These are phyloP conservation scores for Hyaloscypha variabilis DNA, from an alignment of 495 filamentous ascomycete genomes.

Conservation along the genomic window DNA sequence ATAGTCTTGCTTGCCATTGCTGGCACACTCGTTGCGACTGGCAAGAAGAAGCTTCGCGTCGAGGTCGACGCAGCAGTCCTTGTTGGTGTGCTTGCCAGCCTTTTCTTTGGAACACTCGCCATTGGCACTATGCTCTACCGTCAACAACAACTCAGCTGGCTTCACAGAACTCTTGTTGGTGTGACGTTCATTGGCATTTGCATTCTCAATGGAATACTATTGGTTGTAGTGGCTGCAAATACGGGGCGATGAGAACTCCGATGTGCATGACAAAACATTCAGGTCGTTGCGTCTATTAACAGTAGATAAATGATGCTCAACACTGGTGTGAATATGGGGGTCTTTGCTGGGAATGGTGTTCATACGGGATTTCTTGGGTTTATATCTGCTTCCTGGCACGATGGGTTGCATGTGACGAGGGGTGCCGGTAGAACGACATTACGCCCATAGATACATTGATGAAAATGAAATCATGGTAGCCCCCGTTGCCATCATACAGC, in stretches of 20 bases:
- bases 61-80: constrained; percentile 65
- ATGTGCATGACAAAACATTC: neutral
- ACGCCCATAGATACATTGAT: neutral
- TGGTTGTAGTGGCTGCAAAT: constrained; percentile 49
- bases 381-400: neutral
- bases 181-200: constrained; percentile 48
- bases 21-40: constrained; percentile 53
- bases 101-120: constrained; percentile 56
- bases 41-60: constrained; percentile 50
- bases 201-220: constrained; percentile 50
- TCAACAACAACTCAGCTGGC: constrained; percentile 41
- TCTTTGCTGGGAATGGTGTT: neutral
- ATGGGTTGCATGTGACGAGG: neutral
- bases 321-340: neutral
- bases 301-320: neutral
- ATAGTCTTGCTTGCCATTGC: constrained; percentile 58
- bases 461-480: too few relatives aligned
- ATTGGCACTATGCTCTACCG: constrained; percentile 51
- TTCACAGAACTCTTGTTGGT: constrained; percentile 46
- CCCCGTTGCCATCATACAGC: too few relatives aligned
- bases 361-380: neutral
- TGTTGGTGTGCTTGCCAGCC: constrained; percentile 55
- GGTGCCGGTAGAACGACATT: neutral
- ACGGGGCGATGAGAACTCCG: neutral
- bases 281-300: neutral